Percentiles rank a stretch among this genome's conserved stretches.
phyloP scores from a whole-genome alignment of 306 rosid species.

The Phaseolus lunatus region DNA sequence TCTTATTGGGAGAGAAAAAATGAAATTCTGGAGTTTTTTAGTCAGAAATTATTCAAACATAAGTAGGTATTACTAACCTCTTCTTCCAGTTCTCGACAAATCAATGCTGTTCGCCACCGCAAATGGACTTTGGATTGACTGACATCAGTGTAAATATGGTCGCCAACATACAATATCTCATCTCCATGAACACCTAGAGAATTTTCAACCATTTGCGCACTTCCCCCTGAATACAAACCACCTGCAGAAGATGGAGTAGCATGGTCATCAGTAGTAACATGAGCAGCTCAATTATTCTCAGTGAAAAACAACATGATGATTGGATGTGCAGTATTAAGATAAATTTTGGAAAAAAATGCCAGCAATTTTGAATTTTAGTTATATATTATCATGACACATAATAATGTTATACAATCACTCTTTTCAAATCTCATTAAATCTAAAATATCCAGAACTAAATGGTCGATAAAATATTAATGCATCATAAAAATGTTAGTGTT shows the following conservation, averaged over 20 bases:
- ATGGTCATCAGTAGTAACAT: conserved; percentile 32
- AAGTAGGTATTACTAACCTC: conserved; percentile 65
- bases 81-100: conserved; percentile 94
- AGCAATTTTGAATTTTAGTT: conserved; percentile 15
- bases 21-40: conserved; percentile 9
- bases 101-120: conserved; percentile 96
- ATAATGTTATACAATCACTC: not conserved
- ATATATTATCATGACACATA: conserved; percentile 22
- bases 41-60: conserved; percentile 20
- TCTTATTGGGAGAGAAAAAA: not conserved
- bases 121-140: conserved; percentile 95
- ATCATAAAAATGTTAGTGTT: not conserved
- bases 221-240: conserved; percentile 95
- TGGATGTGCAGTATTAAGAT: conserved; percentile 3
- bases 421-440: not conserved
- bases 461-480: conserved; percentile 9
- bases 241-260: conserved; percentile 61
- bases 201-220: conserved; percentile 95
- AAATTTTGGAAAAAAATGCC: not conserved
- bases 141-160: conserved; percentile 96
- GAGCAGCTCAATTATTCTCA: conserved; percentile 9
- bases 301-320: conserved; percentile 12
- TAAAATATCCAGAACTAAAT: conserved; percentile 13
- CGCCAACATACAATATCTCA: conserved; percentile 96
- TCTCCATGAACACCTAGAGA: conserved; percentile 89